These are phyloP conservation scores for Pythium grandisporangium DNA, from an alignment of 352 stramenopile species.

Conservation along the genomic window DNA sequence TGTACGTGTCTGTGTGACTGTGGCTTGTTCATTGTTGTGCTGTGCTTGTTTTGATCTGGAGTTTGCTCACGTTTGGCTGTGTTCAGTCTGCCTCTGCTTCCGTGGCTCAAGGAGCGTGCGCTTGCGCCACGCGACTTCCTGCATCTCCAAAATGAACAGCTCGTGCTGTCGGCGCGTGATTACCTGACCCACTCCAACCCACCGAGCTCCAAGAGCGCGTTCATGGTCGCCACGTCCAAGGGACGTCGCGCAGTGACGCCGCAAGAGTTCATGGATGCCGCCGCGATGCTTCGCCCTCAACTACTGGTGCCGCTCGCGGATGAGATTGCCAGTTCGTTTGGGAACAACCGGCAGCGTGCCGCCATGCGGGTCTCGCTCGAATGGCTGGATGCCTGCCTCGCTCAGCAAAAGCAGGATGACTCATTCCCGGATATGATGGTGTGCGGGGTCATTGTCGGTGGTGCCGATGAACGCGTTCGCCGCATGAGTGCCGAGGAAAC, in stretches of 20 bases:
- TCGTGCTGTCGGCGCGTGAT: conserved; percentile 64
- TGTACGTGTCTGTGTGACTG: conserved; percentile 19
- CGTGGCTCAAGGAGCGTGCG: conserved; percentile 25
- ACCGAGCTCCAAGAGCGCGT: conserved; percentile 39
- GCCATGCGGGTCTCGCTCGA: conserved; percentile 55
- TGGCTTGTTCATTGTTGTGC: not conserved
- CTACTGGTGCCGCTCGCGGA: conserved; percentile 60
- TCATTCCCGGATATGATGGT: conserved; percentile 18
- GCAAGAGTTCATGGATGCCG: conserved; percentile 52
- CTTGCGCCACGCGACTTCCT: conserved; percentile 38
- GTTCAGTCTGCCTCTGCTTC: too few species aligned
- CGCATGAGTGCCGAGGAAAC: conserved; percentile 46
- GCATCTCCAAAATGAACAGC: conserved; percentile 25
- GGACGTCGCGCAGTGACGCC: conserved; percentile 35
- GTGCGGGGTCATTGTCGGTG: conserved; percentile 64
- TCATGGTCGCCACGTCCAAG: conserved; percentile 45
- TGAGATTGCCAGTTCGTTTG: conserved; percentile 42
- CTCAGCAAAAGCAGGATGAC: conserved; percentile 6
- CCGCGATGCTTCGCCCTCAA: conserved; percentile 32
- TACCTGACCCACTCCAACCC: conserved; percentile 55
- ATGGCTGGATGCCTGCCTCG: conserved; percentile 62
- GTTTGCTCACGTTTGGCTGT: not conserved
- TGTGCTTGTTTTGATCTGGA: conserved; percentile 9
- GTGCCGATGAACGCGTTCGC: conserved; percentile 42
- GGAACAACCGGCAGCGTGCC: conserved; percentile 53